These are phyloP conservation scores for Pseudoscleropodium purum DNA, from an alignment of 225 moss, liverwort and hornwort genomes.

Conservation along the genomic window DNA sequence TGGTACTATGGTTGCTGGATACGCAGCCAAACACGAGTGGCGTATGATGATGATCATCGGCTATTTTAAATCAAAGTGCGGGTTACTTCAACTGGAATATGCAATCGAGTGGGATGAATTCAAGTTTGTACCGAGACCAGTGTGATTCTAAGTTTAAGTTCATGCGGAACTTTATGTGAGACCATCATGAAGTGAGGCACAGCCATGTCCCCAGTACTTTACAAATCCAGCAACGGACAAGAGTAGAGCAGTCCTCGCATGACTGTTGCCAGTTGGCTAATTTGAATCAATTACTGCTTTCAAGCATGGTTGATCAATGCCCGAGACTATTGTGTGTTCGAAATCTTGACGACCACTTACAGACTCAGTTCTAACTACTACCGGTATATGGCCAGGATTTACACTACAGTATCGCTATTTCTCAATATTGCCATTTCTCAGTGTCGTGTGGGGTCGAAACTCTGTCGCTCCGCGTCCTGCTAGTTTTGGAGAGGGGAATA, in stretches of 20 bases:
- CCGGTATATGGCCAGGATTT: background rate
- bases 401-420: background rate
- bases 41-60: background rate
- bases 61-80: background rate
- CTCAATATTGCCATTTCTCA: background rate
- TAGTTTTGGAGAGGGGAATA: background rate
- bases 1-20: background rate
- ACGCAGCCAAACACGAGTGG: background rate
- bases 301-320: background rate
- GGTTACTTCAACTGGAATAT: background rate
- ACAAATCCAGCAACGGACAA: background rate
- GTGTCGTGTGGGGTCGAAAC: background rate
- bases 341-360: background rate
- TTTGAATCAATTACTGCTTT: background rate
- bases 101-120: background rate
- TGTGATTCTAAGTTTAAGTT: background rate
- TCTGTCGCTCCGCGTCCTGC: background rate
- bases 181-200: background rate
- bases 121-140: background rate
- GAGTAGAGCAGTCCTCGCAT: background rate
- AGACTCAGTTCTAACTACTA: background rate
- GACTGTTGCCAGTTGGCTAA: background rate
- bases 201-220: background rate
- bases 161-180: background rate
- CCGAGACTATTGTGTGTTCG: background rate